Base-by-base conservation (phyloP, 192 early-diverging fungal genomes). In the Coemansia sp. region DNA sequence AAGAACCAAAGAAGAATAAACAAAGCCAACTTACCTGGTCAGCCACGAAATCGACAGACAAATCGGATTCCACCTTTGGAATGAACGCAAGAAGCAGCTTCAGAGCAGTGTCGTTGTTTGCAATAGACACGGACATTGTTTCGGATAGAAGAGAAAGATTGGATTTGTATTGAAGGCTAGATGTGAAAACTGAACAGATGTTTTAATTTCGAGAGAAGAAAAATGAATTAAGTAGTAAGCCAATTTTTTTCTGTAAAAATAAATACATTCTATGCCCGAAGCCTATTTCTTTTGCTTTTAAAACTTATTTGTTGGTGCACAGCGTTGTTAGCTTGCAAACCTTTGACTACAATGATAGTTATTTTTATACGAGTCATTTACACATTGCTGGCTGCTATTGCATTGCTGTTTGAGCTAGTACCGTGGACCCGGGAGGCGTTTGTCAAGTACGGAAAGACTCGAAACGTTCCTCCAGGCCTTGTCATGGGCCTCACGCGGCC, bases 401-500 rank as follows among this genome's bases (percentile, higher is more conserved):
- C 68, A 2, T 37, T 74, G 16, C 58, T 53, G 18, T 79, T 74
- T 35, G 77, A 67, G 61, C 51, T 71, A 7, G 67, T 62, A 12
- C 77, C 77, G 2, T 79, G 67, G 68, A 79, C 72, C 21, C 77
- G 77, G 33, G 72, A 79, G 42, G 68, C 71, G 18, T 74, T 79
- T 68, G 67, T 79, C 23, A 74, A 64, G 62, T 79, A 79, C 34
- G 77, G 77, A 37, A 69, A 70, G 58, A 79, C 77, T 15, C 63
- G 71, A 18, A 28, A 16, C 10, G 8, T 5, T 5, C 30, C 55
- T 10, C 15, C 9, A 8, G 25, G 9, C 25, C 4, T 28, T 52
- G 26, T 20, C 30, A 34, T 5, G 7, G 46, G n/a, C 39, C 23
- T 12, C 35, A 31, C 35, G 8, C 30, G 4, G 7, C 10, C 16